phyloP scores from a whole-genome alignment of 2,329 filamentous ascomycete species.

The Delphinella strobiligena region DNA sequence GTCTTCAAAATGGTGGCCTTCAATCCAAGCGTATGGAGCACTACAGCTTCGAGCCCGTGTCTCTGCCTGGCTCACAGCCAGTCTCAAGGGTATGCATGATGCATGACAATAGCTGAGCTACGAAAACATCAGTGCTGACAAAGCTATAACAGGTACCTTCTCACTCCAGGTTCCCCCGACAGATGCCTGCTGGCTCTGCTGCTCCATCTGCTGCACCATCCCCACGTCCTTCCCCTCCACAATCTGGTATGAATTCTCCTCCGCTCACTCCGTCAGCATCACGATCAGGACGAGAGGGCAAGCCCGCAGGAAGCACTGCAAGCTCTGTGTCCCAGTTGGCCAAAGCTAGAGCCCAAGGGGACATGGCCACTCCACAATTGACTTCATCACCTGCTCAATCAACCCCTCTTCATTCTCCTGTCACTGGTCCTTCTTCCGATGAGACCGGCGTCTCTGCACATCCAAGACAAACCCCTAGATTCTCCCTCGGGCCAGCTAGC shows the following conservation, averaged over 20 bases:
- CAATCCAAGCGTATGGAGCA: slow-evolving; percentile 76
- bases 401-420: slow-evolving; percentile 28
- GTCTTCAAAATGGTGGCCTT: slow-evolving; percentile 59
- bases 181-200: slow-evolving; percentile 28
- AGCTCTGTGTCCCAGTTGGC: slow-evolving; percentile 13
- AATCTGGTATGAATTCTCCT: slow-evolving; percentile 69
- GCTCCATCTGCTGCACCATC: slow-evolving; percentile 51
- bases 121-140: slow-evolving; percentile 17
- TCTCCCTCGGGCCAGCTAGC: slow-evolving; percentile 44
- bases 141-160: slow-evolving; percentile 33
- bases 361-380: slow-evolving; percentile 53
- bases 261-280: slow-evolving; percentile 75
- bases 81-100: slow-evolving; percentile 56
- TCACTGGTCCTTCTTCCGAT: slow-evolving; percentile 28
- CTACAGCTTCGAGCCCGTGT: slow-evolving; percentile 83
- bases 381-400: slow-evolving; percentile 28
- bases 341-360: slow-evolving; percentile 28
- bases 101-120: background rate
- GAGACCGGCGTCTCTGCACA: slow-evolving; percentile 31
- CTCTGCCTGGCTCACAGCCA: slow-evolving; percentile 76
- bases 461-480: slow-evolving; percentile 39
- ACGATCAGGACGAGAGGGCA: slow-evolving; percentile 43
- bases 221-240: slow-evolving; percentile 53
- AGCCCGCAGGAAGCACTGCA: slow-evolving; percentile 16
- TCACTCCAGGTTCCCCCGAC: slow-evolving; percentile 24